Evolutionary conservation across 2,329 filamentous ascomycete genomes (phyloP), one percentile per base, ranked within the genome.

Genomic region (Fusarium beomiforme): DNA sequence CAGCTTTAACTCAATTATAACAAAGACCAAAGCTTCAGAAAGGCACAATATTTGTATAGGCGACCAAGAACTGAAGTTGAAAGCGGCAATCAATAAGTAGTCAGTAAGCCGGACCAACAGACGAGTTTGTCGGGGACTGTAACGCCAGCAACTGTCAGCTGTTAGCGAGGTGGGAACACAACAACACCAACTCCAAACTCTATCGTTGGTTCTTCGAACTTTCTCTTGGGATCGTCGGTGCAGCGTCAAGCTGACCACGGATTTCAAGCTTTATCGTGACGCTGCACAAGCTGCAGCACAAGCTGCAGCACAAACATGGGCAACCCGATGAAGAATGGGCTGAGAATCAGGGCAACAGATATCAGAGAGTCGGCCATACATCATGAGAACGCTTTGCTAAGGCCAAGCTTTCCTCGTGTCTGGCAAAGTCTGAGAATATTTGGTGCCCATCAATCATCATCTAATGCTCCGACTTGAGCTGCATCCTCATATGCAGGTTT

Each of bases 121-220:
- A 47, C 31, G 41, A 43, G 21, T 29, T 19, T 23, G 33, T 42
- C 24, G 44, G 29, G 26, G 21, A 55, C 17, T 33, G 47, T 63
- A 50, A 56, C 43, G 42, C 39, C 33, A 50, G 49, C 63, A 63
- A 63, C 42, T 64, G 36, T 41, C 51, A 49, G 58, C 44, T 53
- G 64, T 43, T 31, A 51, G 23, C 13, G 21, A 47, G 36, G 57
- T 67, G 54, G 39, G 26, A 56, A 36, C 47, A 33, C 31, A 54
- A 54, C 36, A 61, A 62, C 55, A 67, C 42, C 21, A 67, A 49
- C 21, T 12, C 21, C 56, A 63, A 67, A 67, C 63, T 51, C 37
- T 55, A 67, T 63, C 34, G 26, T 49, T 39, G 47, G 24, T 21
- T 19, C 19, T 41, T 24, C 39, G n/a, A 62, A 49, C 49, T 53